phyloP scores from a whole-genome alignment of 1,284 basidiomycete species.

The Meira nashicola region DNA sequence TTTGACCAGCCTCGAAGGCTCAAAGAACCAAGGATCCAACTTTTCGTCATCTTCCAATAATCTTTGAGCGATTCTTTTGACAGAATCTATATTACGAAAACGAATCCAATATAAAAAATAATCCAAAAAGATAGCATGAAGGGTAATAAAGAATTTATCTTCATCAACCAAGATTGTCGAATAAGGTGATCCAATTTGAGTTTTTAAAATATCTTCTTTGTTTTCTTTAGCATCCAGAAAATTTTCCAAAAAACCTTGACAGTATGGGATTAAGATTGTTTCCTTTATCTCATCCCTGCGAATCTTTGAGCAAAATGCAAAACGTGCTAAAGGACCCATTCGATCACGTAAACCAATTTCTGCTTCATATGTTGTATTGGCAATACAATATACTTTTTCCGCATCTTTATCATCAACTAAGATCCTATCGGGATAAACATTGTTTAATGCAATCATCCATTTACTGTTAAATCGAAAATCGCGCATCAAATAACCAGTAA shows the following conservation, averaged over 20 bases:
- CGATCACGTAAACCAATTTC: not conserved
- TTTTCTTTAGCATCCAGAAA: not conserved
- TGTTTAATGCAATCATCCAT: not conserved
- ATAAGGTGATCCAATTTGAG: too few species aligned
- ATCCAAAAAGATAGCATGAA: slow-evolving; percentile 7
- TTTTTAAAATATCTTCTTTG: too few species aligned
- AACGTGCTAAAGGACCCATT: slow-evolving; percentile 5
- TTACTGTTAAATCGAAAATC: not conserved
- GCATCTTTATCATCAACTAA: not conserved
- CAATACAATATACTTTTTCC: not conserved
- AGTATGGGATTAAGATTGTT: not conserved
- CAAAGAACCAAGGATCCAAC: not conserved
- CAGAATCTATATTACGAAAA: not conserved
- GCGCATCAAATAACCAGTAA: not conserved
- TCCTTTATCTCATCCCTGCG: not conserved
- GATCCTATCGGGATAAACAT: slow-evolving; percentile 3
- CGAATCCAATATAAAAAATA: slow-evolving; percentile 8
- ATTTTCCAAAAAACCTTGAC: not conserved
- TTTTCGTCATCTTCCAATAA: slow-evolving; percentile 5
- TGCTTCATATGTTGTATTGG: slow-evolving; percentile 1
- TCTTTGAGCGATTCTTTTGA: not conserved
- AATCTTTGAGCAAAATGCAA: slow-evolving; percentile 1
- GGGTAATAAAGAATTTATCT: not conserved
- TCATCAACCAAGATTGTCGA: too few species aligned
- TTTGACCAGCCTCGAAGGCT: not conserved